phyloP scores from a whole-genome alignment of 2,329 filamentous ascomycete species.

The Nannizzia gypsea region DNA sequence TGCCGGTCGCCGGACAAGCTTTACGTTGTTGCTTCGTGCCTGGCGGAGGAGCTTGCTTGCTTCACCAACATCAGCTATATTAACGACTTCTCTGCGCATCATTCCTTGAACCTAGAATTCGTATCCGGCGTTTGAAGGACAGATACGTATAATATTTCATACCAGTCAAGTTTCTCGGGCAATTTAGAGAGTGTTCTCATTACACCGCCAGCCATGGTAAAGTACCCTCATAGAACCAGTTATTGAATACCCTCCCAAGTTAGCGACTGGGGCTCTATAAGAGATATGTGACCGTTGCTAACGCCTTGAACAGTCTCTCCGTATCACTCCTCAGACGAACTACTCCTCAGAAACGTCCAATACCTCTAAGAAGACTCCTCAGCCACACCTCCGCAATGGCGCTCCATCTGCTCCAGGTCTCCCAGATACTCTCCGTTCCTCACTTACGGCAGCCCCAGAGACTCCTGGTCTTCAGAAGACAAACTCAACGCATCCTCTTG shows the following conservation, averaged over 20 bases:
- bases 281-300: neutral
- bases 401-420: conserved; percentile 88
- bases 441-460: conserved; percentile 54
- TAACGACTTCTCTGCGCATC: neutral
- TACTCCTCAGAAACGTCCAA: conserved; percentile 58
- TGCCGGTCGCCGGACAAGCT: conserved; percentile 24
- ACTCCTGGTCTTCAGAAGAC: conserved; percentile 29
- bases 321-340: conserved; percentile 63
- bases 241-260: neutral
- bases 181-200: neutral
- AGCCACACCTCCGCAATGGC: conserved; percentile 45
- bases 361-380: conserved; percentile 46
- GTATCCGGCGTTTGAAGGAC: neutral
- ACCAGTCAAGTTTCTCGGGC: neutral
- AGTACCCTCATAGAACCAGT: neutral
- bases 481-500: conserved; percentile 69
- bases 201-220: neutral
- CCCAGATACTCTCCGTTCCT: conserved; percentile 82
- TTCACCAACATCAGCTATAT: neutral
- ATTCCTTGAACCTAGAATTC: neutral
- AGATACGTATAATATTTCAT: neutral
- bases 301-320: conserved; percentile 55
- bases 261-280: neutral
- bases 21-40: conserved; percentile 22
- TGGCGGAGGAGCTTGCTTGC: conserved; percentile 1